Evolutionary conservation across 2,329 filamentous ascomycete species (phyloP).

Genomic region (Stachybotrys chlorohalonatus): DNA sequence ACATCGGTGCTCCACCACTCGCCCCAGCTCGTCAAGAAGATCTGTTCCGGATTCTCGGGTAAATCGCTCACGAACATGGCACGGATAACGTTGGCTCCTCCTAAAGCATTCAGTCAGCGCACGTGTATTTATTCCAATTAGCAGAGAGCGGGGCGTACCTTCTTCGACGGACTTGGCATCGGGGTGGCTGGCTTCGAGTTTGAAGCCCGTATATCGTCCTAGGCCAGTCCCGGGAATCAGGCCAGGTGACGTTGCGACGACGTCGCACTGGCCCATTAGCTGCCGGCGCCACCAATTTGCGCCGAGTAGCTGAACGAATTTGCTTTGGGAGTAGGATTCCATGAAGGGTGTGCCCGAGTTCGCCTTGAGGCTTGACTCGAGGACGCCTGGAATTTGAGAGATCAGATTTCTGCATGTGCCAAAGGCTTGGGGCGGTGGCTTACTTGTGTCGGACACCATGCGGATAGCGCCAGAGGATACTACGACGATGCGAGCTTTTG

Average conservation of each 20-base stretch:
- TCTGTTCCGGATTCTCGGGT: conserved; percentile 39
- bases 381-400: conserved; percentile 13
- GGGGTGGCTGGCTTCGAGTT: conserved; percentile 21
- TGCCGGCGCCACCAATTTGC: conserved; percentile 49
- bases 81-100: conserved; percentile 33
- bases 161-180: conserved; percentile 39
- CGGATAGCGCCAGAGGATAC: conserved; percentile 42
- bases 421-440: conserved; percentile 3
- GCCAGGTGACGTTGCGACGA: conserved; percentile 45
- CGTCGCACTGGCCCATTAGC: conserved; percentile 30
- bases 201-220: conserved; percentile 18
- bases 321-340: conserved; percentile 31
- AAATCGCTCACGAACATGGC: conserved; percentile 36
- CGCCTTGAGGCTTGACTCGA: conserved; percentile 29
- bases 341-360: conserved; percentile 21
- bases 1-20: conserved; percentile 44
- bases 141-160: conserved; percentile 21
- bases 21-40: conserved; percentile 47
- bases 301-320: conserved; percentile 40
- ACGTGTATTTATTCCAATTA: not conserved
- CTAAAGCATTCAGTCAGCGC: conserved; percentile 13
- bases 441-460: conserved; percentile 27
- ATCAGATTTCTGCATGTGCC: conserved; percentile 1
- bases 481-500: conserved; percentile 36
- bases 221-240: conserved; percentile 40